phyloP scores from a whole-genome alignment of 352 stramenopile genomes.

The Phytopythium litorale region DNA sequence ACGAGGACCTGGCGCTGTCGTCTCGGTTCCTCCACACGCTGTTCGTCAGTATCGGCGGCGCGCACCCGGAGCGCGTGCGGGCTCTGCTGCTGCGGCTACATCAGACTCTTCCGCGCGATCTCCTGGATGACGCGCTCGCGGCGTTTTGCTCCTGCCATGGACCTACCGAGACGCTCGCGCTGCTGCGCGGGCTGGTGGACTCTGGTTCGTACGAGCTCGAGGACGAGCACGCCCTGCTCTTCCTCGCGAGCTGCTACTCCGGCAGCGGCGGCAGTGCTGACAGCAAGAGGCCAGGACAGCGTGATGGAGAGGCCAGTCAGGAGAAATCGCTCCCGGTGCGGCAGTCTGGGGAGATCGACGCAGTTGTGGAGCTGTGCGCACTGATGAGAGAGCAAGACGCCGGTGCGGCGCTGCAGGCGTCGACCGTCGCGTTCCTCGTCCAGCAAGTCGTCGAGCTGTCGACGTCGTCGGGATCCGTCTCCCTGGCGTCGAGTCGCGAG shows the following conservation, averaged over 20 bases:
- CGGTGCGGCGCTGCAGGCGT: slow-evolving; percentile 25
- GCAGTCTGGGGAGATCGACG: not conserved
- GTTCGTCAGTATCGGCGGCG: slow-evolving; percentile 33
- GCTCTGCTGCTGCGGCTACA: slow-evolving; percentile 48
- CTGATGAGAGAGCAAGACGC: slow-evolving; percentile 23
- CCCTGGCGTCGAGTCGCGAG: slow-evolving; percentile 23
- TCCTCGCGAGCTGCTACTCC: slow-evolving; percentile 45
- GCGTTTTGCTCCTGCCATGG: slow-evolving; percentile 52
- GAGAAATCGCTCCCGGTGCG: not conserved
- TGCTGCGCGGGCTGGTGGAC: slow-evolving; percentile 35
- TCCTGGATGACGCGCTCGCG: slow-evolving; percentile 41
- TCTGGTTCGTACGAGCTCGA: slow-evolving; percentile 26
- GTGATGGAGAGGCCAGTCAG: not conserved
- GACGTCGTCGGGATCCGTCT: slow-evolving; percentile 16
- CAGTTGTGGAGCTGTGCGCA: slow-evolving; percentile 12
- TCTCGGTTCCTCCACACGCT: slow-evolving; percentile 49
- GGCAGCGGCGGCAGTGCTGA: not conserved
- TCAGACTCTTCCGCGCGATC: slow-evolving; percentile 26
- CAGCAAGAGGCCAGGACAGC: not conserved
- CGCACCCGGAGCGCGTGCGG: slow-evolving; percentile 26
- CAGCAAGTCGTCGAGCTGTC: slow-evolving; percentile 40
- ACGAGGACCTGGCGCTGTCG: slow-evolving; percentile 10
- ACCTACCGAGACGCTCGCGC: slow-evolving; percentile 21
- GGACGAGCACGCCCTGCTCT: slow-evolving; percentile 58
- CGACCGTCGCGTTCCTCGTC: slow-evolving; percentile 43